Evolutionary conservation across 2,329 filamentous ascomycete species (phyloP), one percentile per base, ranked within the genome.

Genomic region (Xylaria sp.): DNA sequence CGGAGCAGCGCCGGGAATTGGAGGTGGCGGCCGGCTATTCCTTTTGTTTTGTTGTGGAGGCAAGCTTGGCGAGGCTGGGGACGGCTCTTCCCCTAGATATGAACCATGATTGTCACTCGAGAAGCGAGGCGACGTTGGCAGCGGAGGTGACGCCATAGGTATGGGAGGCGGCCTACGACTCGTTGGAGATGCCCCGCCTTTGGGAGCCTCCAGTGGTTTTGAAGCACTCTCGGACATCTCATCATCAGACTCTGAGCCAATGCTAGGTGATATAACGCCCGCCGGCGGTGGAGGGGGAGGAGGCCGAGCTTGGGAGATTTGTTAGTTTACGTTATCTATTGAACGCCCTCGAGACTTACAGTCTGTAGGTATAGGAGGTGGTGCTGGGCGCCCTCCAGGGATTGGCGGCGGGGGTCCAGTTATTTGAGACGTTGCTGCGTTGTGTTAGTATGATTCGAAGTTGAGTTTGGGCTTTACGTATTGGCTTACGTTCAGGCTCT

Each of bases 221-320:
- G 83, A 80, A 74, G 85, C 76, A 75, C 80, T 80, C 61, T 84
- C 83, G 9, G 92, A 93, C 74, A 94, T 82, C 79, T 98, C 95
- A 78, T 98, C 94, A 74, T 97, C 94, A 51, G 94, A 96, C 78
- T 92, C 93, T 1, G 93, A 97, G 34, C 93, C 94, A 69, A 91
- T 86, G 66, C 90, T 93, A 54, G 89, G 90, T 48, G 92, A 92
- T 56, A 86, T 84, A 17, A 87, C 77, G 51, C 83, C 82, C 42
- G 85, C 81, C 47, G 86, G 82, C 59, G 86, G 84, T 48, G 83
- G 83, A 39, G 83, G 83, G 1, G 85, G 83, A 54, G 90, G 69
- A 32, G 67, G 88, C 57, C 90, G 91, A 74, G 88, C 91, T 93
- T 27, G 74, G 42, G 67, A 42, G 8, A 65, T 24, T 27, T 27